Evolutionary conservation across 495 filamentous ascomycete genomes (phyloP), one percentile per base, ranked within the genome.

Genomic region (Friedmanniomyces simplex): DNA sequence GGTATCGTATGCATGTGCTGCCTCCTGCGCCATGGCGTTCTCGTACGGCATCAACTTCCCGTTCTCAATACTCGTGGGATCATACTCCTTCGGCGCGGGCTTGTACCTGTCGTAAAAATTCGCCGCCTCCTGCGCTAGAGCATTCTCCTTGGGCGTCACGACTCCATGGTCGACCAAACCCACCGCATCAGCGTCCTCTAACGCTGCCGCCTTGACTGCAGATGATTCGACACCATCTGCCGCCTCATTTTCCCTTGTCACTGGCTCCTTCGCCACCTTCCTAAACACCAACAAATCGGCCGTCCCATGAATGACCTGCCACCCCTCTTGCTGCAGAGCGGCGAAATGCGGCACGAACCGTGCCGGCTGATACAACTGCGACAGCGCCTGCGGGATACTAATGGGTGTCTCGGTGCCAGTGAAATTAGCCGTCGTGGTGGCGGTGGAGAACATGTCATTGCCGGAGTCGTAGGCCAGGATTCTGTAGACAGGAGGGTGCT

Each of bases 211-310:
- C 41, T 36, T 24, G 2, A 13, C 28, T 32, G 28, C 28, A 32
- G 28, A 10, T 10, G 3, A 3, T 32, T 32, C 28, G 4, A 10
- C 10, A 10, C 28, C 10, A 3, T 3, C 3, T 10, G 28, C 4
- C 10, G 28, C 28, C 28, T 32, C 28, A 10, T 32, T 32, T n/a
- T n/a, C n/a, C n/a, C n/a, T n/a, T 3, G 28, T 10, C 28, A 32
- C 3, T 10, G 28, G 28, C 28, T 32, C 2, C 22, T 58, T 71
- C 14, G 72, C 67, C 13, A 77, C 69, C 63, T 87, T 85, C 55
- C 79, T 79, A 63, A 91, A 89, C 0, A 93, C 79, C 18, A 91
- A 75, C 8, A 91, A 75, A 64, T 91, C 79, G 5, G 77, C 79
- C 54, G 78, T 76, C 7, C 85, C 85, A 3, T 82, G 82, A 11